A percentile compares a stretch with the other conserved stretches of the same genome.
phyloP scores from a whole-genome alignment of 345 rosid species.

The Hibiscus trionum region DNA sequence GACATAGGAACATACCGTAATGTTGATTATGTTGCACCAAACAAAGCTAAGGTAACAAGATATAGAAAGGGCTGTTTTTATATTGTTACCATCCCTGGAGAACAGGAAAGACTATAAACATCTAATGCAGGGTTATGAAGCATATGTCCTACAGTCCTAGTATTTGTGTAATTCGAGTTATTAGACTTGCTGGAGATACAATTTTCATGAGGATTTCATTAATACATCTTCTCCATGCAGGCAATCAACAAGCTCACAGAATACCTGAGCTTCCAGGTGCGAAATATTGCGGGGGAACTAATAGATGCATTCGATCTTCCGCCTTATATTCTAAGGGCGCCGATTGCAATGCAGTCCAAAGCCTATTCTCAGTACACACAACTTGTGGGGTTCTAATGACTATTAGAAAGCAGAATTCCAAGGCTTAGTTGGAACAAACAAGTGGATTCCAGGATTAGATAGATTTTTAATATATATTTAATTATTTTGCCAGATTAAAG shows the following conservation, averaged over 20 bases:
- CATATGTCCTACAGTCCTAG: neutral
- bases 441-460: neutral
- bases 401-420: neutral
- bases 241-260: constrained; percentile 86
- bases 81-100: no score
- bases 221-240: constrained; percentile 26
- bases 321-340: constrained; percentile 68
- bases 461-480: neutral
- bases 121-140: neutral
- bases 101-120: neutral
- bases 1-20: constrained; percentile 88
- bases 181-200: neutral
- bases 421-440: neutral
- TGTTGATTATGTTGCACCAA: constrained; percentile 92
- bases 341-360: constrained; percentile 86
- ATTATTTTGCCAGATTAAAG: neutral
- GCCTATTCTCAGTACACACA: constrained; percentile 95
- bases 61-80: no score
- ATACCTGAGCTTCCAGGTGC: constrained; percentile 78
- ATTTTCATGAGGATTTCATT: neutral
- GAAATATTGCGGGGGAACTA: constrained; percentile 72
- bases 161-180: neutral
- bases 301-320: constrained; percentile 82
- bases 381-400: constrained; percentile 52
- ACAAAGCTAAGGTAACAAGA: constrained; percentile 67